Evolutionary conservation across 768 basidiomycete genomes (phyloP), one percentile per base, ranked within the genome.

Genomic region (Kwoniella pini): DNA sequence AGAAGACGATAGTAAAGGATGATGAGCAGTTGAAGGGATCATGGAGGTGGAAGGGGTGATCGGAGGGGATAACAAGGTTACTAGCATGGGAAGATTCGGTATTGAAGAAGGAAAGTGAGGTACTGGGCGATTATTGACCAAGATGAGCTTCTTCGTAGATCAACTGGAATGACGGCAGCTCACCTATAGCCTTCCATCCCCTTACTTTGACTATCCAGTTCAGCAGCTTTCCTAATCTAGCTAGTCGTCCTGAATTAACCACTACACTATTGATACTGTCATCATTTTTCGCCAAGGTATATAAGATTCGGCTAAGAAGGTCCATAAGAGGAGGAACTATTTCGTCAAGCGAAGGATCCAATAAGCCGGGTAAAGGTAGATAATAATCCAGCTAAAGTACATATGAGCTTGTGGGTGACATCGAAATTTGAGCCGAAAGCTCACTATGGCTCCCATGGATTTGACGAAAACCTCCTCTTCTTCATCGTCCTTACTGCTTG

Each of bases 71-170:
- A 90, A 83, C 69, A 86, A 89, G 17, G 83, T 81, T 13, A 95
- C 79, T 0, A 87, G 88, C 50, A 90, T 83, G 0, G 86, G 84
- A 3, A 98, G 82, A 77, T 95, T 91, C 0, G 85, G 81, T 33
- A 96, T 83, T 71, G 91, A 88, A 73, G 97, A 95, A 40, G 95
- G 95, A 74, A 99, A 96, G 78, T 89, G 93, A 64, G 90, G 87
- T 63, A 88, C 95, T 99, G 72, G 4, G 61, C 19, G 54, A 60
- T 24, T 56, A 17, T 5, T 44, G 27, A 27, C 24, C 13, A n/a
- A 42, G 22, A 31, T 48, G 56, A 10, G 50, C 46, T 1, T 22
- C 44, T 30, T 53, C 62, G 19, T 13, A n/a, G n/a, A n/a, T n/a
- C n/a, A n/a, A 31, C n/a, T 6, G 33, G 12, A 17, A 17, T 0